Conservation (phyloP, 192 early-diverging fungal species). For the Entophlyctis luteolus region DNA sequence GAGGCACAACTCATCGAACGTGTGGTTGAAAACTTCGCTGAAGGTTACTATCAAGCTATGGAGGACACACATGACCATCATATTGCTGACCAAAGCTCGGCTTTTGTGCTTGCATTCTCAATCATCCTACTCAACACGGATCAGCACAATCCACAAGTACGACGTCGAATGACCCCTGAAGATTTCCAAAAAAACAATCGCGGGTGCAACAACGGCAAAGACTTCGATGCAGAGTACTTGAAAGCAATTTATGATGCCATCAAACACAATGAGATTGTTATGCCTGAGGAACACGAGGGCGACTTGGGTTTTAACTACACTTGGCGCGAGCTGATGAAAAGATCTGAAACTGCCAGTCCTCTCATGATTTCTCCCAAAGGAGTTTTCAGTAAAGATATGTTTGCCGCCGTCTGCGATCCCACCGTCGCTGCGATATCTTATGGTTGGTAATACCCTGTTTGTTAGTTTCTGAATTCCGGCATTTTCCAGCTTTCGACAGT, state of each 20-base stretch:
- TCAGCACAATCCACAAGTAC: constrained; percentile 90
- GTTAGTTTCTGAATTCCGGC: constrained; percentile 25
- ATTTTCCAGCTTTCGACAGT: constrained; percentile 66
- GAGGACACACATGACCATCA: constrained; percentile 45
- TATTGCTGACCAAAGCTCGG: constrained; percentile 77
- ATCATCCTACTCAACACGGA: constrained; percentile 99
- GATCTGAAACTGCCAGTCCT: constrained; percentile 50
- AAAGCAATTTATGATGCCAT: constrained; percentile 86
- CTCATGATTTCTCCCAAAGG: constrained; percentile 16
- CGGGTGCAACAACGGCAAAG: constrained; percentile 78
- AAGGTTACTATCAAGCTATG: constrained; percentile 67
- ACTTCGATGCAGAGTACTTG: constrained; percentile 82
- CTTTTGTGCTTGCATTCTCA: constrained; percentile 86
- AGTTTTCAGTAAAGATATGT: constrained; percentile 77
- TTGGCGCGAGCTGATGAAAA: constrained; percentile 76
- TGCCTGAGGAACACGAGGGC: constrained; percentile 96
- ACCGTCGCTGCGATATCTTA: constrained; percentile 76
- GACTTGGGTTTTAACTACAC: constrained; percentile 90
- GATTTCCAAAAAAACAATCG: constrained; percentile 86
- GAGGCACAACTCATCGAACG: constrained; percentile 98
- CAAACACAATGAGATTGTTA: constrained; percentile 83
- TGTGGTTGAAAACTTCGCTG: constrained; percentile 87
- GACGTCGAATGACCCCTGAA: constrained; percentile 79
- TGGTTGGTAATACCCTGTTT: constrained; percentile 43
- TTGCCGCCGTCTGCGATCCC: constrained; percentile 70